Percentiles rank a stretch among this genome's conserved stretches.
phyloP scores from a whole-genome alignment of 2,329 filamentous ascomycete species.

The Ophiosphaerella narmari region DNA sequence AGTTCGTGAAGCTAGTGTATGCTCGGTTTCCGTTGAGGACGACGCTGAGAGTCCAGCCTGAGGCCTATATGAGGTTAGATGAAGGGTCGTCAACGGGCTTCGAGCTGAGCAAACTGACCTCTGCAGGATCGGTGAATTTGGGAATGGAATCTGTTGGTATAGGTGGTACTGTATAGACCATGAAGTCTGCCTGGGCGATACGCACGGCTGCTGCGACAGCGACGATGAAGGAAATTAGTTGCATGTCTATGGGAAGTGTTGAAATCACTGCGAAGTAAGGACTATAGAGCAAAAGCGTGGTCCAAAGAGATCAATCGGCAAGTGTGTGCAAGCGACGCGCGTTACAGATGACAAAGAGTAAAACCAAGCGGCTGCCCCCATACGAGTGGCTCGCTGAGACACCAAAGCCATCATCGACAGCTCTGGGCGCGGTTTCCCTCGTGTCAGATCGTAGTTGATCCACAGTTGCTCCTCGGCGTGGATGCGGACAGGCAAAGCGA shows the following conservation, averaged over 20 bases:
- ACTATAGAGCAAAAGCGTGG: background rate
- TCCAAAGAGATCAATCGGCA: background rate
- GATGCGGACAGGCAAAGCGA: background rate
- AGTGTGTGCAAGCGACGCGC: background rate
- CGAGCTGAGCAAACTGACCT: constrained; percentile 12
- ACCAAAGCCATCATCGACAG: constrained; percentile 3
- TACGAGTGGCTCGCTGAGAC: background rate
- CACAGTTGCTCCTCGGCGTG: constrained; percentile 8
- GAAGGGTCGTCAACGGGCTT: background rate
- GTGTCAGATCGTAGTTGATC: constrained; percentile 15
- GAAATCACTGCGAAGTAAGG: background rate
- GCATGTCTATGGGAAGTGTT: background rate
- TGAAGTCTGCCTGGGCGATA: constrained; percentile 32
- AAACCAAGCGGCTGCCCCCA: background rate
- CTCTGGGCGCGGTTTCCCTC: constrained; percentile 8
- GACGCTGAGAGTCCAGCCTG: constrained; percentile 35
- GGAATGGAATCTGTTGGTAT: constrained; percentile 35
- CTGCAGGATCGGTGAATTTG: constrained; percentile 25
- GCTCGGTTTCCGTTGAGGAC: constrained; percentile 30
- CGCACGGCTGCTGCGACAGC: constrained; percentile 17
- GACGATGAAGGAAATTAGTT: constrained; percentile 11
- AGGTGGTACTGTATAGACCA: constrained; percentile 38
- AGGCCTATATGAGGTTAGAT: constrained; percentile 20
- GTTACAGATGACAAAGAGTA: background rate
- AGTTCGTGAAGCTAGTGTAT: constrained; percentile 24